phyloP scores from a whole-genome alignment of 306 rosid genomes.

The Rosa chinensis region DNA sequence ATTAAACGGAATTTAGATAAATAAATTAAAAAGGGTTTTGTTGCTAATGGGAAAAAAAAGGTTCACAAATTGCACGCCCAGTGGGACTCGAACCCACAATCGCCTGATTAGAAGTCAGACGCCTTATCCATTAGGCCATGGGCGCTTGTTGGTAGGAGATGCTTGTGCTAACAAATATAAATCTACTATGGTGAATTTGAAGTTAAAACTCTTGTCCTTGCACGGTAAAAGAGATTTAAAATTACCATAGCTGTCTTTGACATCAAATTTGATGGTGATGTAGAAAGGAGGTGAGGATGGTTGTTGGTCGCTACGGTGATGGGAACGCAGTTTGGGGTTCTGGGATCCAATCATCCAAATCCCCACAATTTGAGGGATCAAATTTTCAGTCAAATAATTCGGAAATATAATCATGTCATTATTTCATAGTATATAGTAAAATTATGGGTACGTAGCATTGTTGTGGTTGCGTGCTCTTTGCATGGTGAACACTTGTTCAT shows the following conservation, averaged over 20 bases:
- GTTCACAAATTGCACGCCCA: not conserved
- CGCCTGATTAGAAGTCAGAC: slow-evolving; percentile 36
- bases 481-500: slow-evolving; percentile 10
- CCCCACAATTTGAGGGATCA: not conserved
- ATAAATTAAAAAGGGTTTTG: too few species aligned
- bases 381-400: not conserved
- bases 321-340: not conserved
- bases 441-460: not conserved
- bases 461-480: slow-evolving; percentile 2
- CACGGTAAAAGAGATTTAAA: too few species aligned
- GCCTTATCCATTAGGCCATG: slow-evolving; percentile 36
- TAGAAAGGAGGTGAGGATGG: not conserved
- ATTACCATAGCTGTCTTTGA: too few species aligned
- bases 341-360: not conserved
- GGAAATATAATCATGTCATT: not conserved
- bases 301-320: not conserved
- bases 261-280: not conserved
- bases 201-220: too few species aligned
- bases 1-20: too few species aligned
- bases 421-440: not conserved
- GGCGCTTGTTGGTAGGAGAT: not conserved
- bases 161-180: too few species aligned
- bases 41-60: too few species aligned
- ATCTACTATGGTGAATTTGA: too few species aligned
- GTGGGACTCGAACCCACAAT: slow-evolving; percentile 29